Percentiles rank a stretch among this genome's conserved stretches.
These are phyloP conservation scores for Elsinoe necatrix DNA, from an alignment of 2,329 filamentous ascomycete species.

Conservation along the genomic window DNA sequence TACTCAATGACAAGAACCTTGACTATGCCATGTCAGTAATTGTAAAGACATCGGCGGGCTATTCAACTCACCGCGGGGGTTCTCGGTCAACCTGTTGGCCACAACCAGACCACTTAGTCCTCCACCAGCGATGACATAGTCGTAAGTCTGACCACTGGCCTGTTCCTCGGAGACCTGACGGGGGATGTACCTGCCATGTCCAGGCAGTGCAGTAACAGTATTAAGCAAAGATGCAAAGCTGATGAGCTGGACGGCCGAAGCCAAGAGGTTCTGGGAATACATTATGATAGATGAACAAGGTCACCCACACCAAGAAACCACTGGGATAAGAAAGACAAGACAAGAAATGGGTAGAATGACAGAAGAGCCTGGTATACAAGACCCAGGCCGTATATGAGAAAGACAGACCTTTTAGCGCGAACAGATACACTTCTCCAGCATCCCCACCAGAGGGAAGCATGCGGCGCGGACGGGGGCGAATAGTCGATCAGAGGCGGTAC, in stretches of 20 bases:
- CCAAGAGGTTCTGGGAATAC: constrained; percentile 13
- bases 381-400: background rate
- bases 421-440: constrained; percentile 1
- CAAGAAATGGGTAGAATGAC: background rate
- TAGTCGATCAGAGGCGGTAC: background rate
- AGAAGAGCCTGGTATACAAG: background rate
- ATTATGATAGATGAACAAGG: constrained; percentile 7
- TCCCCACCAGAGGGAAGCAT: background rate
- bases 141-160: constrained; percentile 5
- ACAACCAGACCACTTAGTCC: constrained; percentile 17
- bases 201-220: constrained; percentile 11
- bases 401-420: background rate
- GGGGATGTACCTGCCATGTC: constrained; percentile 2
- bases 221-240: constrained; percentile 12
- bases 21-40: constrained; percentile 13
- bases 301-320: background rate
- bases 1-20: constrained; percentile 19
- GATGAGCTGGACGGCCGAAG: constrained; percentile 14
- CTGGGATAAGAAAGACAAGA: background rate
- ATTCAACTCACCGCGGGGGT: constrained; percentile 2
- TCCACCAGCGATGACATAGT: constrained; percentile 20
- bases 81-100: constrained; percentile 13
- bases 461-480: constrained; percentile 6
- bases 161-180: constrained; percentile 1
- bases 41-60: background rate